Conservation (phyloP, 164 flowering plant genomes). For the Brasenia schreberi region DNA sequence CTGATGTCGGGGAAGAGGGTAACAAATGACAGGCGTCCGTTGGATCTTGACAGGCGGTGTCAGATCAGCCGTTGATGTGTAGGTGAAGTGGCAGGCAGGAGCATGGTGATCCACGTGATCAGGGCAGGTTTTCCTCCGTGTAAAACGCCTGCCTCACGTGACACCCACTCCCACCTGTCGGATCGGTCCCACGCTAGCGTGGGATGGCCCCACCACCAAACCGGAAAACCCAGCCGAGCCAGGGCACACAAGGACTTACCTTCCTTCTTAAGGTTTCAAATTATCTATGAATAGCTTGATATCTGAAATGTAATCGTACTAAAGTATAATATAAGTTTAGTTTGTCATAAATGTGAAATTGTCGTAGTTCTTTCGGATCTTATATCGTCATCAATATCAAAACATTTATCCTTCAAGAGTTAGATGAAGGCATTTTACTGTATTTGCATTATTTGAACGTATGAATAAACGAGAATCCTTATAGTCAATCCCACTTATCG, state of each 20-base stretch:
- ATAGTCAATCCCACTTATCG: too few species aligned
- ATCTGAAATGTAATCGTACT: too few species aligned
- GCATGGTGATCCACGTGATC: constrained; percentile 62
- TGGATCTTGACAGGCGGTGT: constrained; percentile 12
- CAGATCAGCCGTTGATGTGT: background rate
- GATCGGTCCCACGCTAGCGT: background rate
- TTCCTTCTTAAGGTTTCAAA: too few species aligned
- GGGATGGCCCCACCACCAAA: background rate
- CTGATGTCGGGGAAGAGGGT: constrained; percentile 33
- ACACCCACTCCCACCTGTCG: constrained; percentile 28
- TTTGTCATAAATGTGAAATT: too few species aligned
- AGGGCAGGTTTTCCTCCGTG: constrained; percentile 10
- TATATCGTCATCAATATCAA: too few species aligned
- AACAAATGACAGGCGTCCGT: constrained; percentile 48
- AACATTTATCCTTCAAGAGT: too few species aligned
- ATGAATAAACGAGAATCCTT: too few species aligned
- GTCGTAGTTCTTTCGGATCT: too few species aligned
- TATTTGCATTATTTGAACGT: too few species aligned
- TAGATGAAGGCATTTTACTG: too few species aligned
- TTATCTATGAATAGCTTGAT: too few species aligned
- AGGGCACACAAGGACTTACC: background rate
- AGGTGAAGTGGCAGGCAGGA: constrained; percentile 28
- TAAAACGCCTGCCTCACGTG: constrained; percentile 33
- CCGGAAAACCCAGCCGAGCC: background rate
- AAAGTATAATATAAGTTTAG: too few species aligned